Evolutionary conservation across 2,329 filamentous ascomycete species (phyloP), one percentile per base, ranked within the genome.

Genomic region (Pochonia chlamydosporia): DNA sequence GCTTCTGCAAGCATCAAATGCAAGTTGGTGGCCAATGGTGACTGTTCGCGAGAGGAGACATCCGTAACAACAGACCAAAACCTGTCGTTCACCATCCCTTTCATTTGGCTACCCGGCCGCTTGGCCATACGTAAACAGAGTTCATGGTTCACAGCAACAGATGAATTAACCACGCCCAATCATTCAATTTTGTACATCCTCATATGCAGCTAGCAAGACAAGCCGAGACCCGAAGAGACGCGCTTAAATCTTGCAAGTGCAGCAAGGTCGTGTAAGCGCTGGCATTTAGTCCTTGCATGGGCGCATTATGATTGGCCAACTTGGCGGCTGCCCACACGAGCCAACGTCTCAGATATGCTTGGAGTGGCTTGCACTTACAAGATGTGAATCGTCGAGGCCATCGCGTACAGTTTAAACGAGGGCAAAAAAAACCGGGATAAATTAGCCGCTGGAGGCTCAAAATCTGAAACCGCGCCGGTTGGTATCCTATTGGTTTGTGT

Each of bases 301-400:
- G 13, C 4, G 20, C 35, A 14, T 10, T 2, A 20, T 47, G 39
- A 60, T 62, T 61, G 59, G 58, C 47, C 47, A 46, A 14, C 33
- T 20, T 18, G 53, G 57, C 56, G 57, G 36, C 54, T 57, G 53
- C 47, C 49, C 51, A 52, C 47, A 54, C 54, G n/a, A 24, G 28
- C 43, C 40, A 39, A 10, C 42, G 56, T 56, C 39, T 56, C 54
- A 56, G 20, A 39, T 42, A 31, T 45, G 39, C 43, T 25, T 39
- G 31, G n/a, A 14, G 21, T 45, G 39, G 49, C 43, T 42, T 33
- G 30, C 23, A 7, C 14, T 30, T 26, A 25, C 13, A 7, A 20
- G 9, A 8, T 20, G 36, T 39, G 28, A 47, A 40, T 47, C 39
- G 45, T 10, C 18, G 25, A 25, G 24, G 40, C 5, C n/a, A n/a